Percentiles rank a stretch among this genome's conserved stretches.
Evolutionary conservation across 352 stramenopile genomes (phyloP).

Genomic region (Pythium dissotocum): DNA sequence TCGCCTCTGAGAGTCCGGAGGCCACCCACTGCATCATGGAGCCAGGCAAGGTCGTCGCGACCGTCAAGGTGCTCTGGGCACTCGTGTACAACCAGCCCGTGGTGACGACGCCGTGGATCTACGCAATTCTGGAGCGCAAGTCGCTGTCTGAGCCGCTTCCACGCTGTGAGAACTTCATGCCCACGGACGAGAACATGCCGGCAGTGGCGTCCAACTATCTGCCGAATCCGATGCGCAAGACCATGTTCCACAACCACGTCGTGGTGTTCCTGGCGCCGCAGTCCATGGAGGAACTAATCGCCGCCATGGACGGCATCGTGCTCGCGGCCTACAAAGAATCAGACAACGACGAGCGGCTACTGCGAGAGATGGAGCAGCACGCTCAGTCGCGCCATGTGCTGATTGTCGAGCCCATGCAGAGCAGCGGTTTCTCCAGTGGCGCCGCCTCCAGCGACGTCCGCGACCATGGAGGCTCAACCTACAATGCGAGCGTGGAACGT

Average conservation of each 20-base stretch:
- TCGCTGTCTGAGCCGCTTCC: slow-evolving; percentile 75
- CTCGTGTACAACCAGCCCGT: slow-evolving; percentile 85
- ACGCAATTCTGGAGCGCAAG: slow-evolving; percentile 71
- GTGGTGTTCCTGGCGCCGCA: slow-evolving; percentile 76
- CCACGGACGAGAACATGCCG: slow-evolving; percentile 54
- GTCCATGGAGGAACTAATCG: slow-evolving; percentile 77
- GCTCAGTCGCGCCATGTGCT: slow-evolving; percentile 51
- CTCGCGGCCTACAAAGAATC: slow-evolving; percentile 55
- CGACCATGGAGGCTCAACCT: slow-evolving; percentile 13
- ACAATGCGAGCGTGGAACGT: slow-evolving; percentile 46
- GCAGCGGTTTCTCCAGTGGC: slow-evolving; percentile 56
- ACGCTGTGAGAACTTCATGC: slow-evolving; percentile 75
- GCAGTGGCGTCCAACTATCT: slow-evolving; percentile 66
- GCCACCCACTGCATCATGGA: slow-evolving; percentile 89
- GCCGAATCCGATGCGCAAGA: slow-evolving; percentile 75
- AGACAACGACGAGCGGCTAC: slow-evolving; percentile 55
- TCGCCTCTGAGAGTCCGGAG: slow-evolving; percentile 51
- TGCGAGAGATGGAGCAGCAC: slow-evolving; percentile 59
- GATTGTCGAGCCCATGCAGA: slow-evolving; percentile 57
- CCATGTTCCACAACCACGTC: slow-evolving; percentile 65
- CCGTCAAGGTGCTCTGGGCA: slow-evolving; percentile 85
- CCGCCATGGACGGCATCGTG: slow-evolving; percentile 71
- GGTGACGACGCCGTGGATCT: slow-evolving; percentile 80
- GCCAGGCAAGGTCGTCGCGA: slow-evolving; percentile 74
- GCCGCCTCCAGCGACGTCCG: slow-evolving; percentile 49